Evolutionary conservation across 768 basidiomycete genomes (phyloP), one percentile per base, ranked within the genome.

Genomic region (Trametes cingulata): DNA sequence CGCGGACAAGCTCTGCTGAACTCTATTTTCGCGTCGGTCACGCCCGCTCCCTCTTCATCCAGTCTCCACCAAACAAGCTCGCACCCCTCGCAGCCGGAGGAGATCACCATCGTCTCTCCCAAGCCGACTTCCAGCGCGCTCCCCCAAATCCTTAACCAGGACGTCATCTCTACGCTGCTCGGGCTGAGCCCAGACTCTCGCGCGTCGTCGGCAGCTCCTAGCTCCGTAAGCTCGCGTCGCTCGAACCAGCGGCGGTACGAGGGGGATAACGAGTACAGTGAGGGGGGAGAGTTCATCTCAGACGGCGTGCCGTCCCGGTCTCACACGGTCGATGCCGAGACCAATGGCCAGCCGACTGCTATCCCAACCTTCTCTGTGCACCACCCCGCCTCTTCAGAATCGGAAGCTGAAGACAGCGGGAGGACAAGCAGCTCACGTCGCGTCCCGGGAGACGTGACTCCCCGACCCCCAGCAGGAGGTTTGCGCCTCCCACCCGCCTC

Each of bases 1-100:
- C 81, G 82, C n/a, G 87, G 89, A 6, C 76, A 82, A 48, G 75
- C 82, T 17, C 76, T 92, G 33, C 75, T 92, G 15, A 78, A 88
- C 63, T 80, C 82, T 13, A 88, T 92, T 41, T 91, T 92, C 68
- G 90, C 90, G 3, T 91, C 89, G 6, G 90, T 85, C 6, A 74
- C 72, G 15, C 71, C 71, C 22, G 67, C 73, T 13, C 62, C 58
- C 25, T 62, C 61, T 25, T 58, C 60, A 10, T 39, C 63, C 39
- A 65, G 61, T 52, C 61, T 63, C 2, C 62, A 60, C 3, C 67
- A 62, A 15, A 64, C 68, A 35, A 67, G 62, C 51, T 60, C 62
- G 65, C 61, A 20, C 58, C 63, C n/a, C 53, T 65, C 68, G 1
- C 65, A 64, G 3, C 62, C 66, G 0, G 70, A 71, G 29, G 62